Evolutionary conservation across 2,329 filamentous ascomycete genomes (phyloP).

Genomic region (Aspergillus candidus): DNA sequence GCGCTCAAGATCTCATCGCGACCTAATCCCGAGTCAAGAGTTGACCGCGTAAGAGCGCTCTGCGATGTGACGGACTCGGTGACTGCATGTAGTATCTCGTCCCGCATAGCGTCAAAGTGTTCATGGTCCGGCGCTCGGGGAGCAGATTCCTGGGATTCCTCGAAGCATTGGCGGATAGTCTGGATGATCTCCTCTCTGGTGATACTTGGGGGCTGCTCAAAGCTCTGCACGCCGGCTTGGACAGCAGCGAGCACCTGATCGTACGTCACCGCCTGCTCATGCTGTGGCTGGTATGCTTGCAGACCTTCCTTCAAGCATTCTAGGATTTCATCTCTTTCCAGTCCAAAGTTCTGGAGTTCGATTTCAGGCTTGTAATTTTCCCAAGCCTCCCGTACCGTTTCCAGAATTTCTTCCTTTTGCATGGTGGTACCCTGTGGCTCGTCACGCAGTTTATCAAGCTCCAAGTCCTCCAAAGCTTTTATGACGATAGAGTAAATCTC

Average conservation of each 20-base stretch:
- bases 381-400: slow-evolving; percentile 83
- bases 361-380: slow-evolving; percentile 93
- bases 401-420: slow-evolving; percentile 75
- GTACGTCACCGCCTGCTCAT: slow-evolving; percentile 59
- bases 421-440: slow-evolving; percentile 48
- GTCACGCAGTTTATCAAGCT: slow-evolving; percentile 55
- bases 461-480: slow-evolving; percentile 57
- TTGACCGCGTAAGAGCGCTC: slow-evolving; percentile 26
- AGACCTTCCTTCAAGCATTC: slow-evolving; percentile 81
- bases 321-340: slow-evolving; percentile 85
- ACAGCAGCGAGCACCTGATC: slow-evolving; percentile 83
- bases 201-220: slow-evolving; percentile 62
- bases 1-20: slow-evolving; percentile 54
- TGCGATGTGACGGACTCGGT: slow-evolving; percentile 25
- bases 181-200: slow-evolving; percentile 68
- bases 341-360: slow-evolving; percentile 78
- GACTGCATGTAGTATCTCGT: slow-evolving; percentile 31
- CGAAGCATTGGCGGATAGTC: background rate
- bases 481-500: slow-evolving; percentile 83
- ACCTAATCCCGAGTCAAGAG: slow-evolving; percentile 38
- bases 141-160: slow-evolving; percentile 3
- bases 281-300: slow-evolving; percentile 58
- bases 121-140: slow-evolving; percentile 19
- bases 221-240: slow-evolving; percentile 77
- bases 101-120: slow-evolving; percentile 25